These are phyloP conservation scores for Phalaenopsis equestris DNA, from an alignment of 106 monocot genomes.

Conservation along the genomic window DNA sequence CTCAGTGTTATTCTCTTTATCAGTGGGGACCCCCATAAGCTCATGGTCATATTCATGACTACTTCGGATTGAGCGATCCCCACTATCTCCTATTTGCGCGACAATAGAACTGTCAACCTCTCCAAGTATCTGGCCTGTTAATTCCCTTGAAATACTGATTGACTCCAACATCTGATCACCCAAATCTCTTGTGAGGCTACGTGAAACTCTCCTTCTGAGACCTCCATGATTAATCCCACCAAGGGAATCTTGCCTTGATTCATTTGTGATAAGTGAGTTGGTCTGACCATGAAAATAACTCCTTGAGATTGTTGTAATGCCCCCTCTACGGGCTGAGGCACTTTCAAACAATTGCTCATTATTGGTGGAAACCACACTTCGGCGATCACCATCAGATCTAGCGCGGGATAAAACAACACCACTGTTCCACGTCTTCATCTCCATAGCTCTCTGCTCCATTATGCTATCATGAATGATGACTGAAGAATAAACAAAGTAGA, in stretches of 20 bases:
- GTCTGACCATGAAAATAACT: not conserved
- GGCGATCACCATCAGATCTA: not conserved
- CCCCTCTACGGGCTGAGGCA: conserved; percentile 11
- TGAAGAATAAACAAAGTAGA: not conserved
- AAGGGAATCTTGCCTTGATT: conserved; percentile 17
- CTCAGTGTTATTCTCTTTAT: conserved; percentile 8
- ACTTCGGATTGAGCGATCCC: conserved; percentile 27
- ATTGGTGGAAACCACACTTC: not conserved
- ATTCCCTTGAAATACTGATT: conserved; percentile 33
- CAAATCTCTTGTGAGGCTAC: conserved; percentile 25
- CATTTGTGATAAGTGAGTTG: conserved; percentile 12
- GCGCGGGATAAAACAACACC: not conserved
- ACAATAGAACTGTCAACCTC: conserved; percentile 32
- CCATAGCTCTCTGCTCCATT: not conserved
- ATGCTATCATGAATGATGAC: not conserved
- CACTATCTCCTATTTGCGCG: conserved; percentile 53
- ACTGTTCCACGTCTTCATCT: not conserved
- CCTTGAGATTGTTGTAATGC: not conserved
- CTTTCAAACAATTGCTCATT: not conserved
- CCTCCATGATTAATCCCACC: conserved; percentile 16
- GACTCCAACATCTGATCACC: conserved; percentile 35
- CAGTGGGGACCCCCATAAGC: not conserved
- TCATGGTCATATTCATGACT: conserved; percentile 10
- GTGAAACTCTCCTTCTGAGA: conserved; percentile 24
- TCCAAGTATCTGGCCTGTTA: conserved; percentile 33